Evolutionary conservation across 2,329 filamentous ascomycete genomes (phyloP).

Genomic region (Immersiporthe knoxdaviesiana): DNA sequence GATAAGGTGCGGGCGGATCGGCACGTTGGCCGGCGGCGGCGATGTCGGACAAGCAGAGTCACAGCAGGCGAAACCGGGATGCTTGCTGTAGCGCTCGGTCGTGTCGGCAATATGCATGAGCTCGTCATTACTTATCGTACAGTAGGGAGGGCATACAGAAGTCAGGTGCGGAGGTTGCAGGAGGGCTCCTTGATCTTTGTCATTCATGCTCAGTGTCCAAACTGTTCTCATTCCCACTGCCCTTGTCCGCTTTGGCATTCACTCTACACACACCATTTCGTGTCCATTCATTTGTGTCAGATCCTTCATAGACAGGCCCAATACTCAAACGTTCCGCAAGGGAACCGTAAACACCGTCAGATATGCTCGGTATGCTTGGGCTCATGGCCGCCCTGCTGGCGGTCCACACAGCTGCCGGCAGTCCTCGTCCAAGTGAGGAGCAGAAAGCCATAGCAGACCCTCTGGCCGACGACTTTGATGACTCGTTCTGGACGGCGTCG

Average conservation of each 20-base stretch:
- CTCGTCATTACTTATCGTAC: no score
- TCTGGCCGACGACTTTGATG: not conserved
- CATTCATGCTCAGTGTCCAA: no score
- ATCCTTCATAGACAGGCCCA: no score
- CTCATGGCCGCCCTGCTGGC: not conserved
- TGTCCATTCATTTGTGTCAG: no score
- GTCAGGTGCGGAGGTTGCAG: not conserved
- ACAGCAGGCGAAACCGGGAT: not conserved
- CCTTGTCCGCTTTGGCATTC: no score
- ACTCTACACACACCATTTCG: no score
- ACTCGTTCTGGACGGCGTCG: constrained; percentile 18
- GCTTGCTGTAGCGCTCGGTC: not conserved
- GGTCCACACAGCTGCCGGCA: not conserved
- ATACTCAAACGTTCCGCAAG: no score
- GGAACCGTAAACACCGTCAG: no score
- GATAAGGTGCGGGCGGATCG: not conserved
- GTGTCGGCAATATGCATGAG: not conserved
- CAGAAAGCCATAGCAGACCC: constrained; percentile 14
- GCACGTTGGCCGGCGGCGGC: not conserved
- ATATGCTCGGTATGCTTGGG: not conserved
- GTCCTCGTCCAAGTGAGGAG: constrained; percentile 11
- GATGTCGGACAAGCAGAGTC: not conserved
- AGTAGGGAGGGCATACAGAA: not conserved
- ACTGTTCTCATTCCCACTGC: no score
- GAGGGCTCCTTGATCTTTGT: not conserved